phyloP scores from a whole-genome alignment of 78 protist species.

The Tieghemostelium lacteum region DNA sequence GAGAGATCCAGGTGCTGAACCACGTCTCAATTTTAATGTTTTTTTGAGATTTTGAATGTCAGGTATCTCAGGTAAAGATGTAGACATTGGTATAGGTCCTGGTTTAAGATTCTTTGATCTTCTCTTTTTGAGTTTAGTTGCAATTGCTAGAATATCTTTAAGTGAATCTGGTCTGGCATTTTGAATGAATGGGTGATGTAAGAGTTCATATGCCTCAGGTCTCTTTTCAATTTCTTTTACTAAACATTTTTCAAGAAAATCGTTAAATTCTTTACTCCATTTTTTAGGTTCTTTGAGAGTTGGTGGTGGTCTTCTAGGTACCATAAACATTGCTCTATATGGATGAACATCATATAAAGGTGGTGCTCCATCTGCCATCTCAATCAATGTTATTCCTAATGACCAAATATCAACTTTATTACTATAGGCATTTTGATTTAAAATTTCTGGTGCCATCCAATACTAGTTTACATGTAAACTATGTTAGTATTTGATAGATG shows the following conservation, averaged over 20 bases:
- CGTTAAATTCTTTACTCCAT: constrained; percentile 39
- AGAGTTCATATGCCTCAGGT: constrained; percentile 24
- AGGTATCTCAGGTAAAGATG: too few species aligned
- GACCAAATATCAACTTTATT: constrained; percentile 95
- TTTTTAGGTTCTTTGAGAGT: constrained; percentile 58
- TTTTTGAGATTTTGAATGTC: too few species aligned
- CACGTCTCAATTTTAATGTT: too few species aligned
- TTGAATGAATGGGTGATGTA: constrained; percentile 68
- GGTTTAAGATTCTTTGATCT: not conserved
- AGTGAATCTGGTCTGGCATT: constrained; percentile 50
- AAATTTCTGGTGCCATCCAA: constrained; percentile 97
- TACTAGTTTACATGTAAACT: constrained; percentile 25
- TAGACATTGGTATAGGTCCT: not conserved
- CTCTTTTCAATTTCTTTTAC: constrained; percentile 57
- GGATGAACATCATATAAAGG: constrained; percentile 65
- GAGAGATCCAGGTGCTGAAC: too few species aligned
- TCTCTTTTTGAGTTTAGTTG: constrained; percentile 24
- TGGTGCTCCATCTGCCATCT: constrained; percentile 75
- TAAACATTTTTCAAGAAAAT: constrained; percentile 54
- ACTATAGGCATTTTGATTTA: constrained; percentile 69
- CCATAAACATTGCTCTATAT: constrained; percentile 75
- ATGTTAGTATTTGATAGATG: not conserved
- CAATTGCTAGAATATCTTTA: constrained; percentile 27
- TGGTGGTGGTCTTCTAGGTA: constrained; percentile 74
- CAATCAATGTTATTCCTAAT: constrained; percentile 89